Evolutionary conservation across 768 basidiomycete genomes (phyloP).

Genomic region (Phallus indusiatus): DNA sequence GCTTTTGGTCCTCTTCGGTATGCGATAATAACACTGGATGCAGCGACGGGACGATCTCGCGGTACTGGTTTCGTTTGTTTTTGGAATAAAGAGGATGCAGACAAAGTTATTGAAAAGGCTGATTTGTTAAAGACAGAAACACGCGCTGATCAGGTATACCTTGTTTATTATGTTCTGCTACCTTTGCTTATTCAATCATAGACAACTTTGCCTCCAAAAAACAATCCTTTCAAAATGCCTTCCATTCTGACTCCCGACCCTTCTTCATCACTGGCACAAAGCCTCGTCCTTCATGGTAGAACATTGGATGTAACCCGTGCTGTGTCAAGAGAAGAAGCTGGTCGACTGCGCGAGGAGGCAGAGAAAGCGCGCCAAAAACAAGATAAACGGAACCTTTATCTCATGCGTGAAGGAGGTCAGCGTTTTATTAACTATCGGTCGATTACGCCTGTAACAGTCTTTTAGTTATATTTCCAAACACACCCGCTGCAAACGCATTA

Average conservation of each 20-base stretch:
- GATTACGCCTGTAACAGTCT: neutral
- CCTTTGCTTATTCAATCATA: neutral
- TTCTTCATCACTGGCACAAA: slow-evolving; percentile 71
- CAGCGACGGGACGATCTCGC: slow-evolving; percentile 71
- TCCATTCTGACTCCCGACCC: slow-evolving; percentile 94
- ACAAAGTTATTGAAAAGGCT: slow-evolving; percentile 75
- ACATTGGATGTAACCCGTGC: slow-evolving; percentile 87
- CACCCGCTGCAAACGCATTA: slow-evolving; percentile 66
- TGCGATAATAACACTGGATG: slow-evolving; percentile 83
- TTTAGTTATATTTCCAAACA: slow-evolving; percentile 83
- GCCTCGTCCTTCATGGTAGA: slow-evolving; percentile 82
- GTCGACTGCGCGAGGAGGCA: slow-evolving; percentile 79
- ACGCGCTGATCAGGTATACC: slow-evolving; percentile 15
- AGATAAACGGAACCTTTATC: slow-evolving; percentile 93
- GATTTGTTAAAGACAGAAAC: slow-evolving; percentile 61
- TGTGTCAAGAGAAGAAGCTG: slow-evolving; percentile 83
- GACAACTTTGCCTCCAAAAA: slow-evolving; percentile 26
- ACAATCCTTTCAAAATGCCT: slow-evolving; percentile 79
- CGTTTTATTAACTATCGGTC: neutral
- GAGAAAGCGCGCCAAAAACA: slow-evolving; percentile 80
- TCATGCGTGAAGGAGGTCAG: slow-evolving; percentile 91
- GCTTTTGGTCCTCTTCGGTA: slow-evolving; percentile 89
- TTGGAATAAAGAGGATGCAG: slow-evolving; percentile 88
- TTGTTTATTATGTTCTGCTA: slow-evolving; percentile 1
- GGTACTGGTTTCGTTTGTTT: slow-evolving; percentile 97